Percentiles rank a stretch among this genome's conserved stretches.
These are phyloP conservation scores for Dactylellina drechsleri DNA, from an alignment of 2,329 filamentous ascomycete genomes.

Conservation along the genomic window DNA sequence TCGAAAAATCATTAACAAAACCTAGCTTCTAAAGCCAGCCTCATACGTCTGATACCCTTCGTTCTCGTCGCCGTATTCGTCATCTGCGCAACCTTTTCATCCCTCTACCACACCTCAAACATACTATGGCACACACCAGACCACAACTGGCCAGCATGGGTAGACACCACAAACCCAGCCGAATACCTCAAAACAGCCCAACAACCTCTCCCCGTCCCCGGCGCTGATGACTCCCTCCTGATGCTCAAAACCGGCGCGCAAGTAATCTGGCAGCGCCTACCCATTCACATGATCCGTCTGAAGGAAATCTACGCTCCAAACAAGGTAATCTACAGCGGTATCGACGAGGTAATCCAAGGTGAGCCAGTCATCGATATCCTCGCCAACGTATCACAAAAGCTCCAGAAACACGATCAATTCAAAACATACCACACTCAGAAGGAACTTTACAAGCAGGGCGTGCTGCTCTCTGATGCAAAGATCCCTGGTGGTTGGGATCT, in stretches of 20 bases:
- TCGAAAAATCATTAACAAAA: neutral
- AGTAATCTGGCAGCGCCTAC: constrained; percentile 67
- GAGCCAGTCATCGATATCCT: constrained; percentile 60
- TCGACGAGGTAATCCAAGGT: constrained; percentile 63
- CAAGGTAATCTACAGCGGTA: constrained; percentile 70
- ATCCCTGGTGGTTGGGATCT: constrained; percentile 66
- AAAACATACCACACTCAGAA: constrained; percentile 63
- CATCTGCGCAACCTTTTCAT: constrained; percentile 17
- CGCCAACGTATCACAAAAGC: constrained; percentile 59
- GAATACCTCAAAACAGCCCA: constrained; percentile 38
- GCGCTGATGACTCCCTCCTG: constrained; percentile 64
- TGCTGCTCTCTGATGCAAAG: constrained; percentile 57
- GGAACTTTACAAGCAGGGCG: constrained; percentile 56
- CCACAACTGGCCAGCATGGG: constrained; percentile 30
- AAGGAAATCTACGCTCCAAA: constrained; percentile 65
- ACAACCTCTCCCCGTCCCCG: constrained; percentile 25
- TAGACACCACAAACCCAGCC: constrained; percentile 39
- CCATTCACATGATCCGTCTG: constrained; percentile 68
- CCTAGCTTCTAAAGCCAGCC: constrained; percentile 23
- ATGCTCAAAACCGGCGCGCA: constrained; percentile 71
- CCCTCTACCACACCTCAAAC: constrained; percentile 15
- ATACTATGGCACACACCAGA: constrained; percentile 1
- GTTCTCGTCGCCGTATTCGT: constrained; percentile 16
- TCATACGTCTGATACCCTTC: constrained; percentile 21
- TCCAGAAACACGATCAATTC: constrained; percentile 65